Evolutionary conservation across 164 flowering plant species (phyloP).

Genomic region (Protea cynaroides): DNA sequence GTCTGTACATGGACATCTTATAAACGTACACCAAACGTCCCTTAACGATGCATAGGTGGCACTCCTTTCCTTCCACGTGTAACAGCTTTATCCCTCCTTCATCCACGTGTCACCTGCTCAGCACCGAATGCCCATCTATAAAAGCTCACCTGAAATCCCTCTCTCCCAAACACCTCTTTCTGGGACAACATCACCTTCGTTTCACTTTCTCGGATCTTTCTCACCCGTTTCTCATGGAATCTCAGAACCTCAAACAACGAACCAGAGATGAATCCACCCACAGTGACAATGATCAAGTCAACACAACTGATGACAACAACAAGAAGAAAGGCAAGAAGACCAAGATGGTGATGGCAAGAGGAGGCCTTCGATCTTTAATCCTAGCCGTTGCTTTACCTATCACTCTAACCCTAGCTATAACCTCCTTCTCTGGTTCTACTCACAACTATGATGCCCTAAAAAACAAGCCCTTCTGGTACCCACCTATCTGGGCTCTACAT

Average conservation of each 20-base stretch:
- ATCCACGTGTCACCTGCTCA: no score
- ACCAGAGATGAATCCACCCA: constrained; percentile 20
- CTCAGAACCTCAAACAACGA: constrained; percentile 37
- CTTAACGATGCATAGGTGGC: no score
- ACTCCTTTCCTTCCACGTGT: no score
- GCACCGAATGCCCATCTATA: no score
- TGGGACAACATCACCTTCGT: no score
- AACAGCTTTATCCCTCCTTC: no score
- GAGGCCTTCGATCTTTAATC: constrained; percentile 64
- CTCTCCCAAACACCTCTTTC: no score
- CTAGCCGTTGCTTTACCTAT: constrained; percentile 44
- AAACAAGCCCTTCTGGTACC: constrained; percentile 13
- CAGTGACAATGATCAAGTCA: no score
- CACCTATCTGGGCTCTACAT: constrained; percentile 58
- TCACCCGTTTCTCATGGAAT: constrained; percentile 21
- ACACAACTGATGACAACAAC: not conserved
- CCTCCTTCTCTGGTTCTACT: constrained; percentile 28
- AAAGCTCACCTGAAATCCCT: no score
- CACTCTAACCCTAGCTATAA: constrained; percentile 30
- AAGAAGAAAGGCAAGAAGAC: constrained; percentile 16
- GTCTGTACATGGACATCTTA: no score
- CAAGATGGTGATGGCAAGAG: constrained; percentile 50
- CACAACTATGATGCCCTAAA: constrained; percentile 10
- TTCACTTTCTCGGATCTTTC: not conserved
- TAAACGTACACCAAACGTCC: no score